Evolutionary conservation across 805 yeast species (phyloP).

Genomic region (Myxozyma vanderwaltii): DNA sequence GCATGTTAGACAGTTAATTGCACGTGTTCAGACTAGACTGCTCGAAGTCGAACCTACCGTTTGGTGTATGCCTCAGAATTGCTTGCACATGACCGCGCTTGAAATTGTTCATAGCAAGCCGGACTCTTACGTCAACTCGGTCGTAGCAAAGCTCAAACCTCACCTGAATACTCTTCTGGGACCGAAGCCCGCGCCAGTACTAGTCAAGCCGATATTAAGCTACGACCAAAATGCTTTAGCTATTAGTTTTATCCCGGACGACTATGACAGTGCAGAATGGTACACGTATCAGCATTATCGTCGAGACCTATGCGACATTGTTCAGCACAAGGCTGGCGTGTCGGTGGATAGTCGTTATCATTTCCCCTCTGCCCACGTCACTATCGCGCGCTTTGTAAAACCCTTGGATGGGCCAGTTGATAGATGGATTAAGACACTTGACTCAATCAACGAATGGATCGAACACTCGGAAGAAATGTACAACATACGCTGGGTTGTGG

Average conservation of each 20-base stretch:
- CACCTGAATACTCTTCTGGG: constrained; percentile 15
- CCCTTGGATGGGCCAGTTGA: constrained; percentile 16
- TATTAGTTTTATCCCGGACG: constrained; percentile 26
- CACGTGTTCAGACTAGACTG: constrained; percentile 17
- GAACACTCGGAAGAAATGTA: background rate
- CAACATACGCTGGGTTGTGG: constrained; percentile 24
- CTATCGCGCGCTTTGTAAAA: constrained; percentile 34
- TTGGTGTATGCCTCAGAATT: constrained; percentile 36
- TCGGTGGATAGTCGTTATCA: constrained; percentile 32
- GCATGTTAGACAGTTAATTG: constrained; percentile 14
- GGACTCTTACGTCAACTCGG: constrained; percentile 7
- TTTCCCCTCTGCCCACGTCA: constrained; percentile 35
- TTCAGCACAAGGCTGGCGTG: constrained; percentile 13
- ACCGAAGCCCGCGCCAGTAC: constrained; percentile 26
- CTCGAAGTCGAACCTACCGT: constrained; percentile 15
- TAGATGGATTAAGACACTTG: constrained; percentile 23
- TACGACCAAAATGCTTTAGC: constrained; percentile 32
- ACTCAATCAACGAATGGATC: constrained; percentile 28
- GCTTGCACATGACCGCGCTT: constrained; percentile 33
- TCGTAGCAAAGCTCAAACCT: constrained; percentile 8
- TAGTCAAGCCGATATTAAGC: constrained; percentile 27
- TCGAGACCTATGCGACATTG: constrained; percentile 22
- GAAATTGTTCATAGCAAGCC: constrained; percentile 30
- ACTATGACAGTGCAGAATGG: constrained; percentile 11
- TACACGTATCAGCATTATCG: constrained; percentile 33